phyloP scores from a whole-genome alignment of 2,329 filamentous ascomycete genomes.

The Pestalotiopsis sp. region DNA sequence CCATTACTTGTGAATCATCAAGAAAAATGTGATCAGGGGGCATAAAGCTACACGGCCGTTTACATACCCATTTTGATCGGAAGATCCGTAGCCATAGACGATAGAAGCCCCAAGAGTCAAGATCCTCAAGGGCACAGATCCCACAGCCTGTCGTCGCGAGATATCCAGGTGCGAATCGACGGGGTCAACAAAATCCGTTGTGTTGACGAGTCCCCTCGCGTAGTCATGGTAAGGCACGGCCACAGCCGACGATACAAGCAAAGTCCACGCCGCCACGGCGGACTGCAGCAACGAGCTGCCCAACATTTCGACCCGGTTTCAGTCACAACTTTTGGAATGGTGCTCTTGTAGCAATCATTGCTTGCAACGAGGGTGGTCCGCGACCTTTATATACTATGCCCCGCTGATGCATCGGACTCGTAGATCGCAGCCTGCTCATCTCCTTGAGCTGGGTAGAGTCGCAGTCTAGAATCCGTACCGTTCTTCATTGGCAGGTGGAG shows the following conservation, averaged over 20 bases:
- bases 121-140: constrained; percentile 6
- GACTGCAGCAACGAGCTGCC: not conserved
- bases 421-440: not conserved
- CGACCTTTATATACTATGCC: not conserved
- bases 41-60: not conserved
- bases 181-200: not conserved
- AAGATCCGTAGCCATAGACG: constrained; percentile 12
- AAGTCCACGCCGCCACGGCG: not conserved
- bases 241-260: not conserved
- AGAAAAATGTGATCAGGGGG: not conserved
- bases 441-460: not conserved
- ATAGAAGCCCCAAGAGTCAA: constrained; percentile 15
- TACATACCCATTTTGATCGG: constrained; percentile 45
- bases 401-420: too few species aligned
- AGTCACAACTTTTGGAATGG: not conserved
- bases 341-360: not conserved
- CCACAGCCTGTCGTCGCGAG: not conserved
- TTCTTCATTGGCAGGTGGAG: not conserved
- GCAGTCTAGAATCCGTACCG: not conserved
- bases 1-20: not conserved
- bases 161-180: not conserved
- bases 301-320: not conserved
- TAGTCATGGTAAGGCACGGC: not conserved
- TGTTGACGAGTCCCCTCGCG: not conserved
- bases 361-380: not conserved